A percentile compares a stretch with the other conserved stretches of the same genome.
Evolutionary conservation across 345 rosid species (phyloP).

Genomic region (Isatis tinctoria): DNA sequence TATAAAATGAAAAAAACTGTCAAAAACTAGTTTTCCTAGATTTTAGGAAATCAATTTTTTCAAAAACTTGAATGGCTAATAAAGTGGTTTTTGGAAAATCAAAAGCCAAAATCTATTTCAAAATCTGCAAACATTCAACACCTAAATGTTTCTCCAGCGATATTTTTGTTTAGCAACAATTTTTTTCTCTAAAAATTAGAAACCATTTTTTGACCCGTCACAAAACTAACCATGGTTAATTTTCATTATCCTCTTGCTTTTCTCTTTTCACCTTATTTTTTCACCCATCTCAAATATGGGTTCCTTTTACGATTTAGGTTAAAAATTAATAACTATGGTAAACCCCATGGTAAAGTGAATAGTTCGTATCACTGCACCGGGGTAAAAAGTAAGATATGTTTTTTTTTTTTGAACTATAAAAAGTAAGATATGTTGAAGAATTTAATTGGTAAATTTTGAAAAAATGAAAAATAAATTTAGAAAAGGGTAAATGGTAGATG

Average conservation of each 20-base stretch:
- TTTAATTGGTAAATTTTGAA: background rate
- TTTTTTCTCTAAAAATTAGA: background rate
- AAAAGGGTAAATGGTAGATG: no score
- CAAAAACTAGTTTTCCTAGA: no score
- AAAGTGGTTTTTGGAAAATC: no score
- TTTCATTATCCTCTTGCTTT: background rate
- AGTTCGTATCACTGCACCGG: background rate
- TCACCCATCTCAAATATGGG: background rate
- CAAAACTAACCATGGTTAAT: constrained; percentile 17
- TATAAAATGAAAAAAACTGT: no score
- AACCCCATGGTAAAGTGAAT: background rate
- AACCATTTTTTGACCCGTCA: background rate
- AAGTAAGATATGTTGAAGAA: background rate
- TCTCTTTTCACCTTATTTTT: background rate
- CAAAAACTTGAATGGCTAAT: no score
- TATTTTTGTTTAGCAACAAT: background rate
- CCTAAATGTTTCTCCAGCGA: background rate
- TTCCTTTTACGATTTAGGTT: background rate
- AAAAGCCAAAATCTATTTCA: no score
- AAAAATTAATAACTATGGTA: background rate
- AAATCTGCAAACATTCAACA: no score
- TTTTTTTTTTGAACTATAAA: no score
- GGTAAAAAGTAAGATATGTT: background rate
- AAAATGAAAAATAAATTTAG: no score
- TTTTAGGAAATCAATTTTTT: no score